Base-by-base conservation (phyloP, 148 eudicot species). In the Beta vulgaris region DNA sequence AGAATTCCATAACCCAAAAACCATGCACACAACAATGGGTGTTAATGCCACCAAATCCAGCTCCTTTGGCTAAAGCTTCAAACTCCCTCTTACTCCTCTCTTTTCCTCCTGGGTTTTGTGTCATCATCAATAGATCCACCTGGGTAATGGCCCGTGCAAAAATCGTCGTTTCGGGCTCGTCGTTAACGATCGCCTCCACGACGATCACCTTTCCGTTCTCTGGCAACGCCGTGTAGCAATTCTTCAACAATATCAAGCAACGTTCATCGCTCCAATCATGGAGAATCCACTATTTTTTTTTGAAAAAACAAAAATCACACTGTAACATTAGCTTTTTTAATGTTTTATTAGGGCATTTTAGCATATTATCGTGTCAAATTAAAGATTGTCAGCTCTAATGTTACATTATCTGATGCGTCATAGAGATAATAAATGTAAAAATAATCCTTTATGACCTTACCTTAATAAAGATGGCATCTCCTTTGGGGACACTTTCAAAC, bases 251-350 rank as follows among this genome's bases (percentile, higher is more conserved):
- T 68, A 36, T 85, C 43, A 87, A 18, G 84, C 90, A 84, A 76
- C 77, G 65, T 6, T 85, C 83, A 29, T 87, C 83, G 51, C 79
- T 80, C 87, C 87, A 87, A 32, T 66, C 78, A n/a, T 87, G 87
- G 14, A 82, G 86, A 39, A 87, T 46, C 83, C 84, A 82, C 85
- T 81, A 73, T 43, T n/a, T n/a, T n/a, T n/a, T n/a, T n/a, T n/a
- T n/a, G n/a, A n/a, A 23, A 18, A 31, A 31, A 51, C 6, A 28
- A 3, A 13, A 28, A 31, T 1, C 4, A 29, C n/a, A 60, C 64
- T n/a, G n/a, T n/a, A n/a, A n/a, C n/a, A n/a, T n/a, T n/a, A n/a
- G n/a, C n/a, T n/a, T n/a, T n/a, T n/a, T n/a, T n/a, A n/a, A n/a
- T n/a, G n/a, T n/a, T n/a, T n/a, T n/a, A n/a, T n/a, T n/a, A n/a